Base-by-base conservation (phyloP, 2,329 filamentous ascomycete genomes). In the Scedosporium dehoogii region DNA sequence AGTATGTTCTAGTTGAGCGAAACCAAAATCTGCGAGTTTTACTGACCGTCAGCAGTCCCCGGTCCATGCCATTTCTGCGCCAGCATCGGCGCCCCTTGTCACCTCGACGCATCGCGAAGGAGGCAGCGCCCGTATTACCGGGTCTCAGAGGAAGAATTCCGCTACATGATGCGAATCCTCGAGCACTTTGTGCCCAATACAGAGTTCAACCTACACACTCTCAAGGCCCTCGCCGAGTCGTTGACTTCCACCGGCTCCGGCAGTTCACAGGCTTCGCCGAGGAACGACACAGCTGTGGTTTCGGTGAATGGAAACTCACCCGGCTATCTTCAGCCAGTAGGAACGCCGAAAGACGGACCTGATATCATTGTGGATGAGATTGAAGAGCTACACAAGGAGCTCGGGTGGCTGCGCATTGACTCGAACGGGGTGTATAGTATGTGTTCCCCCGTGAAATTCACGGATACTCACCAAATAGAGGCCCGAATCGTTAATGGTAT, bases 111-210 rank as follows among this genome's bases (percentile, higher is more conserved):
- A 2, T 69, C 69, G 6, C 66, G 69, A n/a, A 65, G 69, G 6
- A 63, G 69, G n/a, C 69, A 70, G 64, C 65, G 69, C 6, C 69
- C 69, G 1, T 70, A 70, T 61, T 70, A 70, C 55, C 69, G 70
- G 56, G 69, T 70, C 29, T 70, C 69, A 0, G 69, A 70, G 58
- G 68, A 70, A 53, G 68, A 70, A 61, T 70, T 69, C 55, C 67
- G 69, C 14, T 70, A 69, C 53, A 70, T 70, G 69, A 68, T 68
- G 48, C 65, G 67, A 60, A 68, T 67, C 5, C 59, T 70, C 4
- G 68, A 69, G 63, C 67, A 70, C 59, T 70, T 70, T 48, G 46
- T 70, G 18, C 69, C 69, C 7, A 65, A 68, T 18, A 65, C 65
- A 12, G 65, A 68, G 16, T 64, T 70, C 21, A 68, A 68, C 55